Base-by-base conservation (phyloP, 495 filamentous ascomycete genomes). In the Venustampulla echinocandica region DNA sequence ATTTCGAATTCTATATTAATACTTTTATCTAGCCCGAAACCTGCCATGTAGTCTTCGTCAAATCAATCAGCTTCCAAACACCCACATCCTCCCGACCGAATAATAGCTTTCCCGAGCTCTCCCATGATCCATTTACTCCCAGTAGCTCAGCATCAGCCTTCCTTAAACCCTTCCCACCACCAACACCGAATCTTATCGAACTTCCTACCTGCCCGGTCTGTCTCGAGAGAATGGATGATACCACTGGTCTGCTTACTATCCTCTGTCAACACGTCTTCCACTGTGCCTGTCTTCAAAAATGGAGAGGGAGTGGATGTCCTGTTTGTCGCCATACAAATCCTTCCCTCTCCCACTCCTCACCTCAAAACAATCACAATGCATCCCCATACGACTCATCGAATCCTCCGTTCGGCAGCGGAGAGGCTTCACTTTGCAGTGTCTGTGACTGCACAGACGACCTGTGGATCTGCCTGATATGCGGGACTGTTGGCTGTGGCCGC, bases 251-350 rank as follows among this genome's bases (percentile, higher is more conserved):
- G 2, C 76, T 97, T 54, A 98, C 92, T 1, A 97, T 97, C 27
- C 80, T 90, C 50, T 98, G 92, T 63, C 93, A 97, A 57, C 92
- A 98, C 54, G 89, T 98, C 44, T 98, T 98, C 61, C 92, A 98
- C 66, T 98, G 92, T 62, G 87, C 84, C 4, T 98, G 92, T 67
- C 73, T 98, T 0, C 85, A 94, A 55, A 97, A 94, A 58, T 98
- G 92, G 92, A 84, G 83, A 58, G 92, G 90, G 15, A 82, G 76
- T 40, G 90, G 90, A 22, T 98, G 92, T 58, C 92, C 92, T 0
- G 87, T 98, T 11, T 98, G 92, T 57, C 82, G 92, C 3, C 50
- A 56, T 18, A 59, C 52, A 19, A 53, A 57, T 30, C 52, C 56
- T 30, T 38, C 51, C 10, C 42, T 53, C 0, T 51, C 61, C 3